phyloP scores from a whole-genome alignment of 352 stramenopile species.

The Phytophthora cactorum region DNA sequence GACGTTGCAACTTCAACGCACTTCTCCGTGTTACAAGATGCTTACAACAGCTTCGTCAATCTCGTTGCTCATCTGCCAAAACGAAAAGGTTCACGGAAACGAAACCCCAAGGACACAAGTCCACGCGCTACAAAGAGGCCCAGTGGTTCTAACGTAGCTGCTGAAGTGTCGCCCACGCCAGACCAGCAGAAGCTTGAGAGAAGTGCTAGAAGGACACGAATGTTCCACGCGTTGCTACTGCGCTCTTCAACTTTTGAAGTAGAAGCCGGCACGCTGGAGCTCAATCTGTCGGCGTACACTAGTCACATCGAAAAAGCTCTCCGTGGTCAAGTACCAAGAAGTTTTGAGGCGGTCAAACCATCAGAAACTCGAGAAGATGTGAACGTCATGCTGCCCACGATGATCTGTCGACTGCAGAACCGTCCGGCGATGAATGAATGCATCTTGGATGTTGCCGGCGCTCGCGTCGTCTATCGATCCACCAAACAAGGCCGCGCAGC shows the following conservation, averaged over 20 bases:
- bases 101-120: slow-evolving; percentile 6
- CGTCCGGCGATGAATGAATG: slow-evolving; percentile 62
- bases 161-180: neutral
- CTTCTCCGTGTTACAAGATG: slow-evolving; percentile 55
- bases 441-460: slow-evolving; percentile 49
- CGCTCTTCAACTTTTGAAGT: slow-evolving; percentile 62
- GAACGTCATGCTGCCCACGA: slow-evolving; percentile 40
- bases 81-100: slow-evolving; percentile 16
- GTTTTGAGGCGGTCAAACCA: slow-evolving; percentile 7
- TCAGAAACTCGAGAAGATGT: slow-evolving; percentile 56
- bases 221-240: slow-evolving; percentile 65
- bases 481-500: slow-evolving; percentile 64
- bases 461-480: slow-evolving; percentile 56
- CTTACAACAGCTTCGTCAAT: slow-evolving; percentile 48
- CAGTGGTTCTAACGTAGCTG: slow-evolving; percentile 5
- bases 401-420: slow-evolving; percentile 51
- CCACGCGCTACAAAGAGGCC: slow-evolving; percentile 20
- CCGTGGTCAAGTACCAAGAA: neutral
- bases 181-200: slow-evolving; percentile 32
- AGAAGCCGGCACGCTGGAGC: slow-evolving; percentile 47
- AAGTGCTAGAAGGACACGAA: slow-evolving; percentile 42
- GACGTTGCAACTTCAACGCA: slow-evolving; percentile 49
- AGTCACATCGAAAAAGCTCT: slow-evolving; percentile 51
- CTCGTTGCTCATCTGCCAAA: slow-evolving; percentile 48
- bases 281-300: slow-evolving; percentile 55